Evolutionary conservation across 164 flowering plant genomes (phyloP).

Genomic region (Stephania japonica): DNA sequence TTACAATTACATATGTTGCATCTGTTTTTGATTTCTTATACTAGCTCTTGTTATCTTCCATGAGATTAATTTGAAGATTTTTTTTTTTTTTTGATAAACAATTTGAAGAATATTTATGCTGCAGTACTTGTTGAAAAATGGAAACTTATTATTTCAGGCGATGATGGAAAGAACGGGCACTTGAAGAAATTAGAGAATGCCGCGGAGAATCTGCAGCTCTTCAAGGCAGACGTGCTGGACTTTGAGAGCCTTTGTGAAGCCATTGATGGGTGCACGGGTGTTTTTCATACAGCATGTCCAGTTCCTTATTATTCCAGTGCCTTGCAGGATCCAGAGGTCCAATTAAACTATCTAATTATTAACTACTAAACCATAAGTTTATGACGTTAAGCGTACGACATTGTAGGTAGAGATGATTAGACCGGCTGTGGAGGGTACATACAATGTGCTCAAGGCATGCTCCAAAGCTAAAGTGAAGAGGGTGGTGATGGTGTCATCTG

Average conservation of each 20-base stretch:
- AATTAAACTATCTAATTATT: too few species aligned
- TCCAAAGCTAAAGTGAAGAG: constrained; percentile 37
- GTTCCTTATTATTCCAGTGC: neutral
- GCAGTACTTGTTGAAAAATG: too few species aligned
- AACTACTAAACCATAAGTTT: too few species aligned
- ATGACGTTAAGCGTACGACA: too few species aligned
- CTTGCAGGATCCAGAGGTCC: constrained; percentile 8
- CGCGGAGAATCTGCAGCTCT: constrained; percentile 35
- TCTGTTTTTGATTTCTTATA: too few species aligned
- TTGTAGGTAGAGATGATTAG: constrained; percentile 45
- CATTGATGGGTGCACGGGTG: constrained; percentile 49
- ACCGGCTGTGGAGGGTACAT: constrained; percentile 54
- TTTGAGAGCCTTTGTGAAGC: constrained; percentile 34
- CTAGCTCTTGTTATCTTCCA: too few species aligned
- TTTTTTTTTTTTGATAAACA: too few species aligned
- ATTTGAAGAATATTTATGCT: too few species aligned
- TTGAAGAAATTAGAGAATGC: constrained; percentile 39
- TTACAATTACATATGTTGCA: too few species aligned
- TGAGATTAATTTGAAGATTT: too few species aligned
- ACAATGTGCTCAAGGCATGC: constrained; percentile 43
- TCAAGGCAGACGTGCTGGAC: constrained; percentile 52
- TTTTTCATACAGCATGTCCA: constrained; percentile 58
- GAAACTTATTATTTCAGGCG: too few species aligned
- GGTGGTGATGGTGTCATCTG: constrained; percentile 43
- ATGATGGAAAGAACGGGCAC: constrained; percentile 40